Conservation (phyloP, 164 flowering plant genomes). For the Aristolochia californica region DNA sequence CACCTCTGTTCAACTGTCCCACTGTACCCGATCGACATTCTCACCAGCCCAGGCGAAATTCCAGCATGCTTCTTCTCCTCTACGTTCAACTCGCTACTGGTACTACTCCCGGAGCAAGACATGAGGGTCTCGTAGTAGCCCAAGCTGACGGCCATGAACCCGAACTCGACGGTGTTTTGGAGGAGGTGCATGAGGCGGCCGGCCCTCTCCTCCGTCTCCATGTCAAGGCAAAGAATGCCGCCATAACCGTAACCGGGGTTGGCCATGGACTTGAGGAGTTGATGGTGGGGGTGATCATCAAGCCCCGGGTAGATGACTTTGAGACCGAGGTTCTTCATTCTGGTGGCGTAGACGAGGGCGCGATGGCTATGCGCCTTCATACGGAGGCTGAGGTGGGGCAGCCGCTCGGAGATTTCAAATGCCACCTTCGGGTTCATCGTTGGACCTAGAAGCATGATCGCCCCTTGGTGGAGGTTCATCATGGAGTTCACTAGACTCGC, state of each 20-base stretch:
- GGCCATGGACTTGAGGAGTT: slow-evolving; percentile 39
- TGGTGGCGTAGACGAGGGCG: slow-evolving; percentile 53
- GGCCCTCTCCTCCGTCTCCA: slow-evolving; percentile 81
- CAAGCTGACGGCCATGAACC: slow-evolving; percentile 89
- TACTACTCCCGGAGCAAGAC: slow-evolving; percentile 94
- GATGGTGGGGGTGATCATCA: slow-evolving; percentile 72
- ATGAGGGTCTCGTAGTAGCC: slow-evolving; percentile 95
- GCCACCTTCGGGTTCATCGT: slow-evolving; percentile 95
- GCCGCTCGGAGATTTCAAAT: slow-evolving; percentile 66
- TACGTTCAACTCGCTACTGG: slow-evolving; percentile 70
- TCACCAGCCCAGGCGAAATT: slow-evolving; percentile 73
- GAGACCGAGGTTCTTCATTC: slow-evolving; percentile 80
- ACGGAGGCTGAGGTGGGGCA: slow-evolving; percentile 73
- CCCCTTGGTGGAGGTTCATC: slow-evolving; percentile 89
- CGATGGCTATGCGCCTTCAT: slow-evolving; percentile 83
- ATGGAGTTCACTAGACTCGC: slow-evolving; percentile 72
- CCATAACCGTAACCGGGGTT: slow-evolving; percentile 75
- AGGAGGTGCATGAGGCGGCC: slow-evolving; percentile 55
- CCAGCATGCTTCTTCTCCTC: slow-evolving; percentile 71
- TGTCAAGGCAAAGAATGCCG: slow-evolving; percentile 66
- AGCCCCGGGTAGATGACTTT: slow-evolving; percentile 91
- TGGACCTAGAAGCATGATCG: slow-evolving; percentile 84
- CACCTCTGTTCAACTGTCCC: slow-evolving; percentile 86
- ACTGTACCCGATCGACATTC: slow-evolving; percentile 84
- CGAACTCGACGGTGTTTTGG: slow-evolving; percentile 71